phyloP scores from a whole-genome alignment of 129 eudicot species.

The carrot (Daucus carota) region DH1_v3.0 NC_030385.2:34658501-34659000 shows the following conservation, averaged over 20 bases:
- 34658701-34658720: conserved; percentile 16
- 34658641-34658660: conserved; percentile 69
- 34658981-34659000: background rate
- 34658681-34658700: conserved; percentile 28
- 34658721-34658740: background rate
- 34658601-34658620: conserved; percentile 66
- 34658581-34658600: conserved; percentile 90
- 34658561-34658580: conserved; percentile 90
- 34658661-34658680: conserved; percentile 65
- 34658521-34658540: conserved; percentile 86
- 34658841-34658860: background rate
- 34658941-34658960: background rate
- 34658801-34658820: background rate
- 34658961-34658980: background rate
- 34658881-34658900: background rate
- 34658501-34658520: conserved; percentile 51
- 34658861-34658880: background rate
- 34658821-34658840: background rate
- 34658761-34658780: background rate
- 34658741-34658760: background rate
- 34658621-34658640: conserved; percentile 69
- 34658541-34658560: conserved; percentile 95
- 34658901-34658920: too few species aligned
- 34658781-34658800: too few species aligned
- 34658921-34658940: background rate